Conservation (phyloP, 495 filamentous ascomycete species). For the Tetracladium setigerum region DNA sequence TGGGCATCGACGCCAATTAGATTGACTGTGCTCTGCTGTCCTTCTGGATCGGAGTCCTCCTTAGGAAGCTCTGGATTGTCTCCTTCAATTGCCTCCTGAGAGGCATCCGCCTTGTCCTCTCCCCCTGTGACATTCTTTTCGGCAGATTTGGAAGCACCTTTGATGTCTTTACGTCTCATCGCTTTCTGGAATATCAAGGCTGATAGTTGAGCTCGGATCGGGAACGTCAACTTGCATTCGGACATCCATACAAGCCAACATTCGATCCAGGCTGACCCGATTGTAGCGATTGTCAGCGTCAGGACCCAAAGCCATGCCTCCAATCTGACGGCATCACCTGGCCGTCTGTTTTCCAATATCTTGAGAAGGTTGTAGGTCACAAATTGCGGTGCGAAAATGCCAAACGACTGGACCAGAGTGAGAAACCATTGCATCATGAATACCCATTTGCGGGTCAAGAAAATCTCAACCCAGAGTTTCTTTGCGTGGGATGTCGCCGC, state of each 20-base stretch:
- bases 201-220: slow-evolving; percentile 59
- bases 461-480: slow-evolving; percentile 17
- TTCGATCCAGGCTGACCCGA: slow-evolving; percentile 4
- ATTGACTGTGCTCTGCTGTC: slow-evolving; percentile 54
- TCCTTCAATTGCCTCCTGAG: slow-evolving; percentile 7
- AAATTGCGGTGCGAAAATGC: slow-evolving; percentile 12
- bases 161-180: slow-evolving; percentile 57
- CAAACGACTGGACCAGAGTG: slow-evolving; percentile 1
- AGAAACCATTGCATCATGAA: slow-evolving; percentile 11
- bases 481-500: slow-evolving; percentile 6
- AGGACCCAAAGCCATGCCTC: slow-evolving; percentile 15
- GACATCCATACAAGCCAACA: slow-evolving; percentile 43
- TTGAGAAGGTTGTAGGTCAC: slow-evolving; percentile 11
- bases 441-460: slow-evolving; percentile 5
- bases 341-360: slow-evolving; percentile 11
- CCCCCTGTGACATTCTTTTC: slow-evolving; percentile 45
- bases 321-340: slow-evolving; percentile 4
- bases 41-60: slow-evolving; percentile 26
- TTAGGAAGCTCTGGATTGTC: slow-evolving; percentile 9
- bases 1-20: slow-evolving; percentile 4
- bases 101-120: slow-evolving; percentile 20
- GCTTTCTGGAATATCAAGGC: slow-evolving; percentile 69
- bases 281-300: slow-evolving; percentile 2
- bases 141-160: slow-evolving; percentile 11
- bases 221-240: slow-evolving; percentile 51